These are phyloP conservation scores for Prunus mira DNA, from an alignment of 306 rosid species.

Conservation along the genomic window DNA sequence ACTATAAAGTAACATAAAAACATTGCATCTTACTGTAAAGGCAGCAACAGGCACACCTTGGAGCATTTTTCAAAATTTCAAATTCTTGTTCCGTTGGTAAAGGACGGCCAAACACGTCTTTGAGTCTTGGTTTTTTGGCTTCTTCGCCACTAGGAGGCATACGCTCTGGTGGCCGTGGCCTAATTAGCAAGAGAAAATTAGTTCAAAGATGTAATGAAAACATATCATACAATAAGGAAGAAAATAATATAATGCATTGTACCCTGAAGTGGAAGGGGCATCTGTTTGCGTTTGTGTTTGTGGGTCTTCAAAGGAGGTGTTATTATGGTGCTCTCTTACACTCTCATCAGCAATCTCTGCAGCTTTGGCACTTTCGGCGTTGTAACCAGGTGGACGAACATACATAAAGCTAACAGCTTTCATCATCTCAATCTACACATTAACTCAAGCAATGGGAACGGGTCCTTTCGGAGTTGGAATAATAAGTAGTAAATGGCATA, in stretches of 20 bases:
- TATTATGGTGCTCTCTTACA: conserved; percentile 38
- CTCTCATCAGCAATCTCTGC: conserved; percentile 73
- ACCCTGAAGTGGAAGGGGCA: conserved; percentile 55
- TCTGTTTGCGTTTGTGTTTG: conserved; percentile 10
- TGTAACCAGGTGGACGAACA: conserved; percentile 96
- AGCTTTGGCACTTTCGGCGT: conserved; percentile 91
- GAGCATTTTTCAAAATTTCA: conserved; percentile 83
- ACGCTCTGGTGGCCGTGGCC: conserved; percentile 38
- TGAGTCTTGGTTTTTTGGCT: conserved; percentile 67
- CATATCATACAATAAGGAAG: neutral
- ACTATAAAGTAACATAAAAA: neutral
- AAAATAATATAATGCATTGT: neutral
- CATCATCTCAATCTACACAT: conserved; percentile 75
- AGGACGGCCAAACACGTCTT: conserved; percentile 91
- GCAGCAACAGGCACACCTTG: conserved; percentile 50
- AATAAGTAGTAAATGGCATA: neutral
- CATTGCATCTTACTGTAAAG: neutral
- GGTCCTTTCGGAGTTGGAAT: neutral
- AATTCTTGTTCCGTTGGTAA: conserved; percentile 93
- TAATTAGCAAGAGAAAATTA: neutral
- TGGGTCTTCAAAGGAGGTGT: conserved; percentile 23
- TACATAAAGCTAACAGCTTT: conserved; percentile 98
- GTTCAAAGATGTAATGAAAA: neutral
- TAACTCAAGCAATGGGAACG: neutral
- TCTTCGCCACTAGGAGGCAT: conserved; percentile 31